Evolutionary conservation across 2,329 filamentous ascomycete species (phyloP), one percentile per base, ranked within the genome.

Genomic region (Cercospora sp.): DNA sequence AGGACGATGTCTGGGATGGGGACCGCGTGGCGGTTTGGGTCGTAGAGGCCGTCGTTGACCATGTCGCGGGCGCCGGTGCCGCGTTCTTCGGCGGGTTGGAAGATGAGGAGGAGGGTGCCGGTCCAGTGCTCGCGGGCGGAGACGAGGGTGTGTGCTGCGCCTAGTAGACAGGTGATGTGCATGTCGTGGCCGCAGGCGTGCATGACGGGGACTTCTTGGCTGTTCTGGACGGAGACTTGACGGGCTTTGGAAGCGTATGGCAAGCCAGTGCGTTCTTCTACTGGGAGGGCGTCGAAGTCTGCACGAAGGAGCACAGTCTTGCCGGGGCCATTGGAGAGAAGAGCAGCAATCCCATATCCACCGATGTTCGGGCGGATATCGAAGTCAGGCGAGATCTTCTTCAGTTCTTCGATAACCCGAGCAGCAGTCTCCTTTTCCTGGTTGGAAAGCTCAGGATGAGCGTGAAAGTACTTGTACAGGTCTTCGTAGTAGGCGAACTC

Each of bases 121-220:
- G 76, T 80, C 89, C 90, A 92, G 0, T 69, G 33, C 0, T 82
- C 72, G n/a, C 77, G 80, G 0, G 79, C 75, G 0, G 76, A 77
- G 1, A 82, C 77, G 0, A 92, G 79, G 0, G 84, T 79, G 20
- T 84, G 80, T 0, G 86, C 83, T 0, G 85, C 84, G 0, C 84
- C 89, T 1, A 91, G 80, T 3, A 90, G 79, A 33, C 80, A 80
- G 0, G 86, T 83, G 28, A 90, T 85, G 74, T 91, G 88, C 80
- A 89, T 86, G 71, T 90, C 88, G 73, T 91, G 89, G 0, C 89
- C 89, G 75, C 88, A 91, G 23, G 88, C 88, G 76, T 91, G 89
- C 88, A 91, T 90, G 0, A 89, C 85, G 0, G 86, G 84, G 63
- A 84, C 84, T 64, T 82, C 79, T 0, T 80, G 75, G 0, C 86